Evolutionary conservation across 805 yeast species (phyloP), one percentile per base, ranked within the genome.

Genomic region (Hanseniaspora mollemarum): DNA sequence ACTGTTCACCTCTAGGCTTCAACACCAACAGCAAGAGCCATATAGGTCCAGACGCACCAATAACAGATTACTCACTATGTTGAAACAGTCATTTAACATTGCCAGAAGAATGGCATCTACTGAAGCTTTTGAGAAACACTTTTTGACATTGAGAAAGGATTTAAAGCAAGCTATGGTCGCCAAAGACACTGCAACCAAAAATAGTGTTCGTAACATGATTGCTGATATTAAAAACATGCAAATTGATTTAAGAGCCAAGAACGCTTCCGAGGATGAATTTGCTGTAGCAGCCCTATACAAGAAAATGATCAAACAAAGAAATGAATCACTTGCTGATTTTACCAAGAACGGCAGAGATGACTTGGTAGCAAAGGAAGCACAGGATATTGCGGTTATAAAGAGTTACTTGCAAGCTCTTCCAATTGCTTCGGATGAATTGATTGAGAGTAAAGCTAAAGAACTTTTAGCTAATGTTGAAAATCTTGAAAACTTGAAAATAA

Each of bases 311-410:
- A 64, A 67, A 21, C 78, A 77, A 56, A 69, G 83, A 54, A 58
- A 56, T 25, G 77, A 75, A 53, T 72, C 81, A 0, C 71, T 71
- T 40, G 65, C 61, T 10, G 76, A 76, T 57, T 80, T 72, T 57
- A 44, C 56, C 12, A 62, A 64, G 16, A 73, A 74, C 46, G 61
- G 67, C 9, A 71, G 85, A 55, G 60, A 58, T 2, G 84, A 80
- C 54, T 63, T 79, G 53, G 80, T 72, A 1, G 73, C 69, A n/a
- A 71, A 70, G 49, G 85, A 80, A 62, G 56, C 60, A 21, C 59
- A 62, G 18, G 82, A 79, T 61, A 57, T 71, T 26, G 61, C 54
- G 0, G 59, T 76, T 31, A 68, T 80, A 38, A 56, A 71, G 25
- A 56, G 59, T 15, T 71, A 76, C 45, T 57, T 71, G 42, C 43